Evolutionary conservation across 1,139 yeast genomes (phyloP).

Genomic region (Hansenula lynferdii): DNA sequence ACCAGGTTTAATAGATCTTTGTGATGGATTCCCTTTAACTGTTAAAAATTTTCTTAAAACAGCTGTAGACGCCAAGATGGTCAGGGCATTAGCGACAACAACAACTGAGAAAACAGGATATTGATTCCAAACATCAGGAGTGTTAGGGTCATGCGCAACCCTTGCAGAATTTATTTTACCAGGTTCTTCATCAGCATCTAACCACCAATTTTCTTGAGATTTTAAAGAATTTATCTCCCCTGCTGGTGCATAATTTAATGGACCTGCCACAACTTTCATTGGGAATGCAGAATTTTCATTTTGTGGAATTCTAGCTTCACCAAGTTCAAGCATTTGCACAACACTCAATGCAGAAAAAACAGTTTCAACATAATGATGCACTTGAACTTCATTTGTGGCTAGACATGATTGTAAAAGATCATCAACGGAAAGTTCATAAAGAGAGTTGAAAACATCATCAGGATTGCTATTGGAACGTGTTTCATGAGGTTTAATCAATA

Average conservation of each 20-base stretch:
- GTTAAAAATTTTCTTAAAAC: constrained; percentile 14
- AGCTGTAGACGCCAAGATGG: constrained; percentile 18
- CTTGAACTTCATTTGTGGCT: constrained; percentile 11
- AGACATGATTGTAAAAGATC: constrained; percentile 14
- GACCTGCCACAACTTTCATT: constrained; percentile 24
- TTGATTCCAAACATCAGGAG: constrained; percentile 39
- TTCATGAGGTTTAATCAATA: constrained; percentile 27
- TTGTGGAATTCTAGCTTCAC: constrained; percentile 20
- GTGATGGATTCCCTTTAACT: constrained; percentile 7
- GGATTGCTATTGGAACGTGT: constrained; percentile 19
- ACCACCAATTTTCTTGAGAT: constrained; percentile 26
- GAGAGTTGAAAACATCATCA: constrained; percentile 22
- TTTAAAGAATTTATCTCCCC: constrained; percentile 15
- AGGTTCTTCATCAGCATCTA: constrained; percentile 20
- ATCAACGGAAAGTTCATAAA: constrained; percentile 22
- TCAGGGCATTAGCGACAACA: constrained; percentile 23
- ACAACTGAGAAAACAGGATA: constrained; percentile 29
- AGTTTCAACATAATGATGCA: constrained; percentile 13
- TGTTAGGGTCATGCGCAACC: constrained; percentile 18
- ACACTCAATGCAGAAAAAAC: constrained; percentile 18
- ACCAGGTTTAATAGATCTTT: constrained; percentile 4
- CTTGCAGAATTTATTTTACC: constrained; percentile 18
- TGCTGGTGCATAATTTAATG: constrained; percentile 20
- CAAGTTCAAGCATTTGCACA: constrained; percentile 16
- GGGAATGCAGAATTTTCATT: constrained; percentile 10